Conservation (phyloP, 2,329 filamentous ascomycete genomes). For the Colletotrichum coccodes region DNA sequence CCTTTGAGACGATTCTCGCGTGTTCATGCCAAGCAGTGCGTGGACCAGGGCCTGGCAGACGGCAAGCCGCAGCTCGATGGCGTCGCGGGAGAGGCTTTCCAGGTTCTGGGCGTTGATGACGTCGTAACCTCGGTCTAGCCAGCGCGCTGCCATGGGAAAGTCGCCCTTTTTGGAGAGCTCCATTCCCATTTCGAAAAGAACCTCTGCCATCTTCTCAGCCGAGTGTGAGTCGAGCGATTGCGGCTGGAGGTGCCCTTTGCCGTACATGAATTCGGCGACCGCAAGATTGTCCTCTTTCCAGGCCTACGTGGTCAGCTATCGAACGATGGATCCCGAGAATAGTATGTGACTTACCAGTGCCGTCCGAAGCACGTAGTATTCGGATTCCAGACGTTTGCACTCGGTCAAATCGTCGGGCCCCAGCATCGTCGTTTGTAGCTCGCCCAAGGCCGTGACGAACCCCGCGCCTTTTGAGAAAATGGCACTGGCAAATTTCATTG, state of each 20-base stretch:
- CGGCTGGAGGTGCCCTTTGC: constrained; percentile 60
- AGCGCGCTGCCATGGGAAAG: constrained; percentile 68
- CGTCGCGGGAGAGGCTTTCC: constrained; percentile 66
- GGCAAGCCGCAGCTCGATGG: constrained; percentile 71
- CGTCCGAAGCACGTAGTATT: constrained; percentile 75
- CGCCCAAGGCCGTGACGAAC: constrained; percentile 57
- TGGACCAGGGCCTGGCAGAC: constrained; percentile 73
- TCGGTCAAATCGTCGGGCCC: constrained; percentile 43
- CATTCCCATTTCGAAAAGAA: constrained; percentile 79
- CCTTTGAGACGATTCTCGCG: constrained; percentile 55
- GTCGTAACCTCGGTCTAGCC: constrained; percentile 77
- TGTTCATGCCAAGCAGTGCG: constrained; percentile 59
- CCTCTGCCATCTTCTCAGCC: constrained; percentile 72
- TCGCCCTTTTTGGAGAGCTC: constrained; percentile 63
- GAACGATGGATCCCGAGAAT: background rate
- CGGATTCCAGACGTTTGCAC: constrained; percentile 56
- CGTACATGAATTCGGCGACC: constrained; percentile 82
- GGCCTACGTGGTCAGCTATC: constrained; percentile 57
- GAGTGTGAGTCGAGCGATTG: constrained; percentile 55
- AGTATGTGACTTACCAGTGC: constrained; percentile 64
- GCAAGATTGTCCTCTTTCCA: constrained; percentile 80
- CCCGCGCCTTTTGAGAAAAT: constrained; percentile 73
- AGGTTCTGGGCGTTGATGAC: constrained; percentile 65
- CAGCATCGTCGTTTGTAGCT: constrained; percentile 37
- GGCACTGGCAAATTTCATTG: constrained; percentile 57